phyloP scores from a whole-genome alignment of 257 asterid species.

The Gentiana straminea region DNA sequence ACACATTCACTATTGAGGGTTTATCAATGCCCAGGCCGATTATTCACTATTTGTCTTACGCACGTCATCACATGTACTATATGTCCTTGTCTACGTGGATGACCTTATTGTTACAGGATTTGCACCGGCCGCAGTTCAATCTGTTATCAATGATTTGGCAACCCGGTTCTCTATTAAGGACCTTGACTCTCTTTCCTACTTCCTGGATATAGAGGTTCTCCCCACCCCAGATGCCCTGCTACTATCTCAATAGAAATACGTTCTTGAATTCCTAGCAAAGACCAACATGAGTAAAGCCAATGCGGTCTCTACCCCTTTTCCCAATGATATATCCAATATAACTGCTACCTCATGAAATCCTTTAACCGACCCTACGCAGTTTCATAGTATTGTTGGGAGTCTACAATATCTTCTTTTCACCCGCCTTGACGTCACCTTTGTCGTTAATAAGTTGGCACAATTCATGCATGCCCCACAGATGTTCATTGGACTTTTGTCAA shows the following conservation, averaged over 20 bases:
- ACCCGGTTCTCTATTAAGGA: conserved; percentile 1
- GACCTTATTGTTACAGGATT: no score
- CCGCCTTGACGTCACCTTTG: background rate
- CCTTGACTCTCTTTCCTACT: background rate
- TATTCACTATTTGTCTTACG: no score
- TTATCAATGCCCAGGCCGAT: no score
- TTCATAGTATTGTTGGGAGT: background rate
- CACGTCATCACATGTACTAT: no score
- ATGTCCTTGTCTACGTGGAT: no score
- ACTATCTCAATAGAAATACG: background rate
- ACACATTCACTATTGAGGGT: no score
- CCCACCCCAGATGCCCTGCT: background rate
- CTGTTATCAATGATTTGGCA: background rate
- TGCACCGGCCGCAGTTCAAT: no score
- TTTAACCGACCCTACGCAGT: background rate
- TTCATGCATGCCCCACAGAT: background rate
- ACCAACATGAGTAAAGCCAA: background rate
- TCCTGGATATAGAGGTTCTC: background rate
- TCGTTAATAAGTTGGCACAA: background rate
- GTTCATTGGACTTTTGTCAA: background rate
- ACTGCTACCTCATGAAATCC: background rate
- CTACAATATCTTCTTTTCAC: background rate
- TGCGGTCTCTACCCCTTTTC: background rate
- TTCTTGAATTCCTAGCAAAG: background rate
- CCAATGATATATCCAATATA: background rate